phyloP scores from a whole-genome alignment of 2,329 filamentous ascomycete species.

The Paecilomyces fulvus region DNA sequence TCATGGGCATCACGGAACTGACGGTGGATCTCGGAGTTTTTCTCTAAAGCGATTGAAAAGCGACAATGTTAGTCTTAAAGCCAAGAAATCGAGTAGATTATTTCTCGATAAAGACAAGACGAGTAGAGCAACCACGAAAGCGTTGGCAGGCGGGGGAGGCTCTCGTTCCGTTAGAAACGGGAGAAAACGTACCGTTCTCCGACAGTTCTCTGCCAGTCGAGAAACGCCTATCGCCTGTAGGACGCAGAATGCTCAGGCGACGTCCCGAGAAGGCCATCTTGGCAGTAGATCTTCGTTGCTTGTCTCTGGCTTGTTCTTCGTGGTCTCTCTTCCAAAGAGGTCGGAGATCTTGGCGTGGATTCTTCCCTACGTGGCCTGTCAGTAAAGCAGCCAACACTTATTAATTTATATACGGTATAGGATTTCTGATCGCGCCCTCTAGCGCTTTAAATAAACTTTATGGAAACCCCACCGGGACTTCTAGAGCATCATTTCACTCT shows the following conservation, averaged over 20 bases:
- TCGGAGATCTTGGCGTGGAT: not conserved
- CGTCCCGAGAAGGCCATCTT: constrained; percentile 41
- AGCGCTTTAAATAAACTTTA: not conserved
- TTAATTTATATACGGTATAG: not conserved
- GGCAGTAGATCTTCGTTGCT: constrained; percentile 2
- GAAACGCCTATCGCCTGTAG: constrained; percentile 29
- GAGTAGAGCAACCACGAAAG: too few relatives aligned
- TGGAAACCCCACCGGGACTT: not conserved
- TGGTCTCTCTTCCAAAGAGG: not conserved
- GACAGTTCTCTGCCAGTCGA: constrained; percentile 38
- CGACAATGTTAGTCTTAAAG: not conserved
- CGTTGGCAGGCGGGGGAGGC: not conserved
- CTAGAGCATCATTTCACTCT: not conserved
- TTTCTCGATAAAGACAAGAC: too few relatives aligned
- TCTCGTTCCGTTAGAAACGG: not conserved
- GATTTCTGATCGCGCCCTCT: not conserved
- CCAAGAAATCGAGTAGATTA: not conserved
- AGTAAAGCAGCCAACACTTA: too few relatives aligned
- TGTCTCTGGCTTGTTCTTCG: constrained; percentile 6
- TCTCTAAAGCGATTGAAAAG: constrained; percentile 47
- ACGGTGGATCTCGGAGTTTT: constrained; percentile 72
- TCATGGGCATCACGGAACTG: constrained; percentile 87
- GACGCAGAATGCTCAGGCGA: constrained; percentile 35
- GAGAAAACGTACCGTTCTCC: constrained; percentile 32
- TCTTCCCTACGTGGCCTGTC: too few relatives aligned